These are phyloP conservation scores for Mallotus japonicus DNA, from an alignment of 441 rosid species.

Conservation along the genomic window DNA sequence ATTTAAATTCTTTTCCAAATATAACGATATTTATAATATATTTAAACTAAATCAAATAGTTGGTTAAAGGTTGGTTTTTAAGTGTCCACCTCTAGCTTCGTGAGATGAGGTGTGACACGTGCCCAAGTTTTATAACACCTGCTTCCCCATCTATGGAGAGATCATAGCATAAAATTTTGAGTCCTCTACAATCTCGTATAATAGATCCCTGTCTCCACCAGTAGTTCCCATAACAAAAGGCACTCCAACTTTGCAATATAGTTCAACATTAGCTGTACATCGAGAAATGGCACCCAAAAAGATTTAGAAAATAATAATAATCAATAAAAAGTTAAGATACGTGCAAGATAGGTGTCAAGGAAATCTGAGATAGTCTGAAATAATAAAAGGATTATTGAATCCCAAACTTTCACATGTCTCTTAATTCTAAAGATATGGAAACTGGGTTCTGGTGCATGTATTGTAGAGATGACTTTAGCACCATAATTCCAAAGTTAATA, in stretches of 20 bases:
- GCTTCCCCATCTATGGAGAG: slow-evolving; percentile 92
- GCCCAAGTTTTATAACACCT: slow-evolving; percentile 34
- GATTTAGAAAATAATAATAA: too few relatives aligned
- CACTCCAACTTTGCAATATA: slow-evolving; percentile 77
- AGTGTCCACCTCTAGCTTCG: too few relatives aligned
- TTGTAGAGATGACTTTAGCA: neutral
- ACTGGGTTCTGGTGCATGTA: too few relatives aligned
- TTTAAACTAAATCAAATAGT: too few relatives aligned
- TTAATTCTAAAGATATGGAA: too few relatives aligned
- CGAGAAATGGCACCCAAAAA: slow-evolving; percentile 1
- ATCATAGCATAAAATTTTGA: slow-evolving; percentile 72
- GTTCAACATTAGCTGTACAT: slow-evolving; percentile 61
- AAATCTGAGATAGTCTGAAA: too few relatives aligned
- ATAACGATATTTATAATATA: too few relatives aligned
- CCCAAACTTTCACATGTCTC: neutral
- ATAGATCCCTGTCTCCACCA: slow-evolving; percentile 64
- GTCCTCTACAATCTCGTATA: slow-evolving; percentile 55
- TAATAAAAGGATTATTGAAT: neutral
- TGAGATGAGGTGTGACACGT: too few relatives aligned
- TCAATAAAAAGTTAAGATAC: too few relatives aligned
- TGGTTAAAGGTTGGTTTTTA: too few relatives aligned
- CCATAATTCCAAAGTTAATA: neutral
- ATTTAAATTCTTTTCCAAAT: too few relatives aligned
- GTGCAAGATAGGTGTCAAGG: too few relatives aligned
- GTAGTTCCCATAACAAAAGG: slow-evolving; percentile 96